Percentiles rank a stretch among this genome's conserved stretches.
Conservation (phyloP, 2,329 filamentous ascomycete genomes). For the Aspergillus japonicus region DNA sequence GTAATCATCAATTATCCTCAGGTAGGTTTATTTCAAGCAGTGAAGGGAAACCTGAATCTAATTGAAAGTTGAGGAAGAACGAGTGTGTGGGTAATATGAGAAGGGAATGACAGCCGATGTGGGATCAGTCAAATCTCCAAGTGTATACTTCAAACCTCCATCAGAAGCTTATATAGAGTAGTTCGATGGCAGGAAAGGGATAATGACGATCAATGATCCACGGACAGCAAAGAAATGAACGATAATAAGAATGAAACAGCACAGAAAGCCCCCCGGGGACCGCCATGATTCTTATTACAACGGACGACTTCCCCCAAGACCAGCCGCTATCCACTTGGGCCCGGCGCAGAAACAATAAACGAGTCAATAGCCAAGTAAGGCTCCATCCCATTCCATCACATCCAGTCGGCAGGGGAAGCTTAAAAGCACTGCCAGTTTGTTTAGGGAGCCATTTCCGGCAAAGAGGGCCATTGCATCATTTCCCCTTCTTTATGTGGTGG, state of each 20-base stretch:
- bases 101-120: neutral
- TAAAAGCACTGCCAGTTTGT: neutral
- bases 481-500: neutral
- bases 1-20: neutral
- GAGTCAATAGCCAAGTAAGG: conserved; percentile 22
- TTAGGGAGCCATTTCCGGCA: neutral
- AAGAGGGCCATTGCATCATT: neutral
- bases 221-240: neutral
- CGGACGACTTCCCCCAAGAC: neutral
- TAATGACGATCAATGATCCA: neutral
- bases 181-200: neutral
- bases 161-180: neutral
- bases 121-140: neutral
- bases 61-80: neutral
- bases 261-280: neutral
- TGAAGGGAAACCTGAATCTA: neutral
- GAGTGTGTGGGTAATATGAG: neutral
- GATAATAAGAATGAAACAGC: neutral
- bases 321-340: conserved; percentile 5
- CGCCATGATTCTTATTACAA: conserved; percentile 2
- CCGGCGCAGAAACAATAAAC: conserved; percentile 14
- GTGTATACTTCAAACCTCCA: neutral
- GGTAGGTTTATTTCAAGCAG: neutral
- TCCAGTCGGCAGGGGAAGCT: neutral
- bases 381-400: conserved; percentile 1